Percentiles rank a stretch among this genome's conserved stretches.
phyloP scores from a whole-genome alignment of 73 alveolate genomes.

The Uronychia setigera region DNA sequence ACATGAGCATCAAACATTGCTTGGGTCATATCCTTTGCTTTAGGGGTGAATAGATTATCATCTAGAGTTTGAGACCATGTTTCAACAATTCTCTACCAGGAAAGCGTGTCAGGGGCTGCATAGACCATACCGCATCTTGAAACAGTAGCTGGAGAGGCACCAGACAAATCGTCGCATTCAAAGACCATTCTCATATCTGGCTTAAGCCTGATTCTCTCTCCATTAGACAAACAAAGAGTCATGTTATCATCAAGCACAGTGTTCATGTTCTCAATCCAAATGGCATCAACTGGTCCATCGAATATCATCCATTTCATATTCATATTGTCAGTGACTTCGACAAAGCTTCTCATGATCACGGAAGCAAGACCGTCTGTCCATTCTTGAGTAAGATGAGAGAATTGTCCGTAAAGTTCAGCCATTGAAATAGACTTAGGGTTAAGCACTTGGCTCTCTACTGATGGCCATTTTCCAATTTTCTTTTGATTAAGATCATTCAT shows the following conservation, averaged over 20 bases:
- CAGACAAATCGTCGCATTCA: constrained; percentile 91
- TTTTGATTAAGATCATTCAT: constrained; percentile 73
- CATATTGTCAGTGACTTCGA: constrained; percentile 73
- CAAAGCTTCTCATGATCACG: constrained; percentile 89
- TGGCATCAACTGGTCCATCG: constrained; percentile 99
- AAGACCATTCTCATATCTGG: constrained; percentile 95
- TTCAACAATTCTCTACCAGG: constrained; percentile 71
- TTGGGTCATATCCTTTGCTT: constrained; percentile 27
- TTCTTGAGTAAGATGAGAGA: constrained; percentile 91
- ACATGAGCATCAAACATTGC: constrained; percentile 77
- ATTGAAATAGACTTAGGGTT: constrained; percentile 95
- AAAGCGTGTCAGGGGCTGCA: constrained; percentile 81
- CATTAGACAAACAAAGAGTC: constrained; percentile 96
- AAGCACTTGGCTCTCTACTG: constrained; percentile 80
- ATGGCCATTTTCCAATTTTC: constrained; percentile 65
- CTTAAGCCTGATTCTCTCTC: constrained; percentile 92
- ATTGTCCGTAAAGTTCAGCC: constrained; percentile 94
- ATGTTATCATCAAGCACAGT: constrained; percentile 99
- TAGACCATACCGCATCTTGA: constrained; percentile 98
- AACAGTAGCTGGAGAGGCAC: constrained; percentile 98
- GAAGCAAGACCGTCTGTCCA: constrained; percentile 98
- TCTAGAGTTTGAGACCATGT: constrained; percentile 71
- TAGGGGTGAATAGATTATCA: constrained; percentile 61
- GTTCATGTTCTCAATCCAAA: constrained; percentile 99
- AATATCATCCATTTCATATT: constrained; percentile 90